Base-by-base conservation (phyloP, 306 rosid genomes). In the Cyclanthera cordifolia region DNA sequence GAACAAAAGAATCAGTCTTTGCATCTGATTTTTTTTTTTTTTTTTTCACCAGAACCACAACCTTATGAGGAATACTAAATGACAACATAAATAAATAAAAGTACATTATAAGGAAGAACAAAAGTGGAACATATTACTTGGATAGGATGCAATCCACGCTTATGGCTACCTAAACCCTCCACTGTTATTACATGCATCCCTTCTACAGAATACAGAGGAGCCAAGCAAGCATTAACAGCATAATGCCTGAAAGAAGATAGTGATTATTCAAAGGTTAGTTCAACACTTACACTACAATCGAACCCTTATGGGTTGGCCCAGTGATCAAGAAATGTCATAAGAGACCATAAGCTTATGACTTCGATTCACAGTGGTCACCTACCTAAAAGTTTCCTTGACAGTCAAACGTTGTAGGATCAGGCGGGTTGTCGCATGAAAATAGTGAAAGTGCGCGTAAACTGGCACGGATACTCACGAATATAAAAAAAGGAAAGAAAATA, bases 111-210 rank as follows among this genome's bases (percentile, higher is more conserved):
- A 24, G 20, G 23, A 64, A 41, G 21, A 23, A 21, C 6, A 23
- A 39, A 64, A 43, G 21, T 64, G 70, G 53, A 12, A 64, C 43
- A 12, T 21, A 24, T 79, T 81, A 89, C 98, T 86, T 93, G 98
- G 72, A 89, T 64, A 41, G 98, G 98, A 76, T 93, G 98, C 81
- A 89, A 76, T 21, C 98, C 98, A 25, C 17, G 82, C 77, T 79
- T 93, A 80, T 76, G 78, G 79, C 76, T 89, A 30, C 96, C 96
- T 67, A 93, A 54, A 57, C 96, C 98, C 80, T 93, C 98, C 78
- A 87, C 95, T 34, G 98, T 89, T 74, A 93, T 89, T 74, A 93
- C 81, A 37, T 93, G 96, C 96, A 87, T 93, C 72, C 98, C 98
- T 86, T 89, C 96, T 46, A 93, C 90, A 72, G 98, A 87, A 79